These are phyloP conservation scores for Xylaria grammica DNA, from an alignment of 495 filamentous ascomycete genomes.

Conservation along the genomic window DNA sequence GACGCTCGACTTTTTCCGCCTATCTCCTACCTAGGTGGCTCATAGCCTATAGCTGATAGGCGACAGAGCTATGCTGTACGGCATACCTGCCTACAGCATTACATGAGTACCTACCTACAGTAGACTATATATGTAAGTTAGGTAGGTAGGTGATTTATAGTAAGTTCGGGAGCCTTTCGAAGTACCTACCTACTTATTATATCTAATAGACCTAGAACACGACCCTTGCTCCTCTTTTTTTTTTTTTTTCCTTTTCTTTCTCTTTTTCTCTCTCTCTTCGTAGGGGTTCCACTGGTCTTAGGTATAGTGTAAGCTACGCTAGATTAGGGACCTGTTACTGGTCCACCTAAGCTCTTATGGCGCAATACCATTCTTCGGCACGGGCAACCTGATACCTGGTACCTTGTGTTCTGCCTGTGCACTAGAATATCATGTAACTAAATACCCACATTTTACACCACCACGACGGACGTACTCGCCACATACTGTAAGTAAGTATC, in stretches of 20 bases:
- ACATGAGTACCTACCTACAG: too few species aligned
- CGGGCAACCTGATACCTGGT: background rate
- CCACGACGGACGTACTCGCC: too few species aligned
- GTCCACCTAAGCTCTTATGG: constrained; percentile 1
- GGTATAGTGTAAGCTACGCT: background rate
- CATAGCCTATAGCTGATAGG: too few species aligned
- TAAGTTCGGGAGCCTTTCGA: too few species aligned
- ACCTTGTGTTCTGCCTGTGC: background rate
- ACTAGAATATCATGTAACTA: background rate
- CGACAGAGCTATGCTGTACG: too few species aligned
- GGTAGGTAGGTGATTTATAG: too few species aligned
- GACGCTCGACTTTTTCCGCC: too few species aligned
- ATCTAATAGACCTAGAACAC: too few species aligned
- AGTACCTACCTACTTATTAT: too few species aligned
- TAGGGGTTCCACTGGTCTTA: background rate
- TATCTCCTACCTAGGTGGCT: too few species aligned
- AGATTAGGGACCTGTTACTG: constrained; percentile 10
- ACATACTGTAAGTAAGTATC: background rate
- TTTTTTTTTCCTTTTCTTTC: background rate
- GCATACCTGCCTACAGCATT: too few species aligned
- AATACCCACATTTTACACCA: background rate
- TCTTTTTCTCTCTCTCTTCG: background rate
- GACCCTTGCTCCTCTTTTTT: background rate
- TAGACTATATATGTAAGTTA: too few species aligned
- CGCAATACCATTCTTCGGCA: constrained; percentile 3